Percentiles rank a stretch among this genome's conserved stretches.
Conservation (phyloP, 2,329 filamentous ascomycete genomes). For the Xylariales sp. region DNA sequence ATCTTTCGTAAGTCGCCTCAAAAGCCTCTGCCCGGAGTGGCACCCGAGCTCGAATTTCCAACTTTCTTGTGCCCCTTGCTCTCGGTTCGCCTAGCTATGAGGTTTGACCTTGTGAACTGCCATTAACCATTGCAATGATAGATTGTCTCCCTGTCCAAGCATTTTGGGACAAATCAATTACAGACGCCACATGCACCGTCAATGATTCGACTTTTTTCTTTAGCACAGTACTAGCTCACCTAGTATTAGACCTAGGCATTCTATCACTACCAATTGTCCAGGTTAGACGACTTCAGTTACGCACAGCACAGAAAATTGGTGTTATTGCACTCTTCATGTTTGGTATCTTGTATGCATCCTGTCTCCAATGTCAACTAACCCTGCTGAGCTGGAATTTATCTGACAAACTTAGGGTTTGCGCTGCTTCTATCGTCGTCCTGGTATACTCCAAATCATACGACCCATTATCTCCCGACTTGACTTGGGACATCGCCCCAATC, state of each 20-base stretch:
- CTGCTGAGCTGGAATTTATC: too few species aligned
- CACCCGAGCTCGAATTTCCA: not conserved
- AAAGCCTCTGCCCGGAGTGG: not conserved
- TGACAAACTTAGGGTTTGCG: constrained; percentile 16
- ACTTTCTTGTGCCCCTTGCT: not conserved
- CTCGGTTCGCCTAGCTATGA: constrained; percentile 1
- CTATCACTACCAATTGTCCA: constrained; percentile 25
- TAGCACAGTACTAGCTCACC: constrained; percentile 24
- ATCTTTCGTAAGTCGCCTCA: constrained; percentile 4
- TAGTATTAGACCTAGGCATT: constrained; percentile 26
- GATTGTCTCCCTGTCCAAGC: constrained; percentile 21
- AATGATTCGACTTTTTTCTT: constrained; percentile 26
- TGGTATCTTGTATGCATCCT: constrained; percentile 18
- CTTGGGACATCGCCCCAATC: constrained; percentile 18
- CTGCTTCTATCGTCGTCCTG: constrained; percentile 22
- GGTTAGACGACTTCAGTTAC: constrained; percentile 23
- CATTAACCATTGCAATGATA: constrained; percentile 20
- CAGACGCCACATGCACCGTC: constrained; percentile 21
- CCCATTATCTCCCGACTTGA: constrained; percentile 16
- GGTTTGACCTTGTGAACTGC: constrained; percentile 22
- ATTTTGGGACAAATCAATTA: constrained; percentile 24
- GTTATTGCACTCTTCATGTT: constrained; percentile 23
- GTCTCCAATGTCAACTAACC: not conserved
- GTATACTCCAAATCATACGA: constrained; percentile 17
- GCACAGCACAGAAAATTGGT: constrained; percentile 20